A percentile compares a stretch with the other conserved stretches of the same genome.
Conservation (phyloP, 1,139 yeast species). For the Protomyces lactucae-debilis region DNA sequence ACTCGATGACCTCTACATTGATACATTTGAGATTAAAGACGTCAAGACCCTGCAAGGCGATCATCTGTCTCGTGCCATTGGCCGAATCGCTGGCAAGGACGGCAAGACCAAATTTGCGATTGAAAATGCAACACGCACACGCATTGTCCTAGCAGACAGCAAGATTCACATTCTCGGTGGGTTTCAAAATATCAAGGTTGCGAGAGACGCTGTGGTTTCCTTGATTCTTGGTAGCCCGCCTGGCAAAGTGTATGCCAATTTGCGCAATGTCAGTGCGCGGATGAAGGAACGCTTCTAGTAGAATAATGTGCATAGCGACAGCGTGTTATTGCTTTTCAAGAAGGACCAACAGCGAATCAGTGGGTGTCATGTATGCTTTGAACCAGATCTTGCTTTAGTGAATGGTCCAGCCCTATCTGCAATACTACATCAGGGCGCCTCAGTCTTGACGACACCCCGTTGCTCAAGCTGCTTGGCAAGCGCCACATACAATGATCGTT, state of each 20-base stretch:
- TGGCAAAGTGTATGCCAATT: constrained; percentile 94
- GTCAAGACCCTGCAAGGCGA: constrained; percentile 93
- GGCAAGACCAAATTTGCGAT: constrained; percentile 98
- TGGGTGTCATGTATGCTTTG: no score
- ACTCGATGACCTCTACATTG: constrained; percentile 91
- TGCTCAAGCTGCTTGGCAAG: neutral
- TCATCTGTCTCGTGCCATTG: constrained; percentile 96
- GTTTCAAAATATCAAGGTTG: constrained; percentile 93
- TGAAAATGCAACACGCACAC: constrained; percentile 95
- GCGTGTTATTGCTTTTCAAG: neutral
- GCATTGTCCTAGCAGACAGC: constrained; percentile 94
- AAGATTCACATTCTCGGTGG: constrained; percentile 97
- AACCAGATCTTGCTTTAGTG: no score
- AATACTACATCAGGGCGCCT: neutral
- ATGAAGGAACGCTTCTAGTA: constrained; percentile 84
- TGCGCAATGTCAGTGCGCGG: constrained; percentile 94
- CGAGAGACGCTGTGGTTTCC: constrained; percentile 92
- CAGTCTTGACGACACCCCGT: neutral
- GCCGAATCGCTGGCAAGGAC: constrained; percentile 98
- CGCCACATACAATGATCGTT: neutral
- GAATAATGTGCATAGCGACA: neutral
- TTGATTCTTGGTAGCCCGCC: constrained; percentile 97
- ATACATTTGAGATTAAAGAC: constrained; percentile 93
- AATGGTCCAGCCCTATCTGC: no score
- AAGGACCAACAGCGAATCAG: no score